Base-by-base conservation (phyloP, 2,329 filamentous ascomycete species). In the Verticillium nonalfalfae region DNA sequence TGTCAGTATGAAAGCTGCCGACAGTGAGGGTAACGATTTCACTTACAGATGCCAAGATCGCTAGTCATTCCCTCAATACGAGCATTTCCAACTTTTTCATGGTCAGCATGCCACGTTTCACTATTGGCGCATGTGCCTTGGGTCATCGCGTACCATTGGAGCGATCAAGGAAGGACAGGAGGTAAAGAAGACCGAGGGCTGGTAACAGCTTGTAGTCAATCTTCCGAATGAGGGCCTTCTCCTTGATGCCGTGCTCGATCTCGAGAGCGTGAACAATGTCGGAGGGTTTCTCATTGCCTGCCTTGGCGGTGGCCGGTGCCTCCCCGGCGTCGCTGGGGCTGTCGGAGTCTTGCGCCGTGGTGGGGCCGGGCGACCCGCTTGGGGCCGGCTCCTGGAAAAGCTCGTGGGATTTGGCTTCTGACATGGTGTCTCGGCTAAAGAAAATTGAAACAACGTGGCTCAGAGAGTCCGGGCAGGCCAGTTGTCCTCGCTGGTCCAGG, bases 201-300 rank as follows among this genome's bases (percentile, higher is more conserved):
- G 84, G 84, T 0, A 86, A 70, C 4, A 86, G 72, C 56, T 77
- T 75, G 3, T 71, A 64, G 63, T 86, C 84, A 14, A 86, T 67
- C 63, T 84, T 90, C 10, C 86, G 77, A 7, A 90, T 67, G 1
- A 90, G 73, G 50, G 78, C 82, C 60, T 65, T 68, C 68, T 89
- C 86, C 60, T 84, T 81, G 36, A 88, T 69, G 0, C 26, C 40
- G 21, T 62, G 57, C 13, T 58, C 38, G 3, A 26, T 14, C 26
- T 58, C 57, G 13, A 58, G 38, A 26, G 40, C 57, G 5, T 40
- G 57, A 4, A 58, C 57, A 4, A 40, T 33, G 15, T 58, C 57
- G 6, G 57, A 50, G 4, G 57, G 57, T 31, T 58, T 58, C 26
- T 45, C 38, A 21, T 4, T 18, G 45, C 45, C 18, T 18, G 18